Evolutionary conservation across 768 basidiomycete species (phyloP).

Genomic region (Lactarius sp.): DNA sequence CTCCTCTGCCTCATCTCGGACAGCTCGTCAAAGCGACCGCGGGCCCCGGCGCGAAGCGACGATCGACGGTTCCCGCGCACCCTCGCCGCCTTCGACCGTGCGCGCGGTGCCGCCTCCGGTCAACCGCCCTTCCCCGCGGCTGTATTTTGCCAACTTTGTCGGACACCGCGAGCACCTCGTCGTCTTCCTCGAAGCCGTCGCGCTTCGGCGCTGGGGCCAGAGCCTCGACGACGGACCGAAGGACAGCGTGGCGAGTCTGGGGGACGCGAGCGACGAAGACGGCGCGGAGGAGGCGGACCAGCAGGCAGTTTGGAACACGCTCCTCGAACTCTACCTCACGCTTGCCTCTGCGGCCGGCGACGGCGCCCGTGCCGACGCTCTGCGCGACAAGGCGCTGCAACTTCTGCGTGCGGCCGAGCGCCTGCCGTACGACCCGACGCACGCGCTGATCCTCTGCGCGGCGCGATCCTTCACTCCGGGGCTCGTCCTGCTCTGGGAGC

Average conservation of each 20-base stretch:
- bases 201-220: slow-evolving; percentile 75
- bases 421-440: slow-evolving; percentile 78
- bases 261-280: slow-evolving; percentile 25
- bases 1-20: slow-evolving; percentile 17
- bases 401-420: slow-evolving; percentile 53
- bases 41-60: slow-evolving; percentile 38
- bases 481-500: slow-evolving; percentile 88
- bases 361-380: slow-evolving; percentile 28
- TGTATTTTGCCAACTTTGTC: slow-evolving; percentile 93
- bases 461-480: slow-evolving; percentile 77
- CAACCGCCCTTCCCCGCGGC: slow-evolving; percentile 69
- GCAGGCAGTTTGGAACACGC: slow-evolving; percentile 89
- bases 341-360: slow-evolving; percentile 36
- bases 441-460: slow-evolving; percentile 94
- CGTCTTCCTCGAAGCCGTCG: slow-evolving; percentile 84
- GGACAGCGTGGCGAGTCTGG: slow-evolving; percentile 14
- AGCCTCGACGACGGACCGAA: slow-evolving; percentile 45
- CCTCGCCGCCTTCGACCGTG: slow-evolving; percentile 30
- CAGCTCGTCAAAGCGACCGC: slow-evolving; percentile 16
- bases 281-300: slow-evolving; percentile 55
- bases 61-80: slow-evolving; percentile 32
- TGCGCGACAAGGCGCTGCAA: slow-evolving; percentile 62
- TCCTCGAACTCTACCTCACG: slow-evolving; percentile 88
- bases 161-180: slow-evolving; percentile 83
- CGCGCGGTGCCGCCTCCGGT: slow-evolving; percentile 28